phyloP scores from a whole-genome alignment of 331 rosid genomes.

The Rosa hybrid region DNA sequence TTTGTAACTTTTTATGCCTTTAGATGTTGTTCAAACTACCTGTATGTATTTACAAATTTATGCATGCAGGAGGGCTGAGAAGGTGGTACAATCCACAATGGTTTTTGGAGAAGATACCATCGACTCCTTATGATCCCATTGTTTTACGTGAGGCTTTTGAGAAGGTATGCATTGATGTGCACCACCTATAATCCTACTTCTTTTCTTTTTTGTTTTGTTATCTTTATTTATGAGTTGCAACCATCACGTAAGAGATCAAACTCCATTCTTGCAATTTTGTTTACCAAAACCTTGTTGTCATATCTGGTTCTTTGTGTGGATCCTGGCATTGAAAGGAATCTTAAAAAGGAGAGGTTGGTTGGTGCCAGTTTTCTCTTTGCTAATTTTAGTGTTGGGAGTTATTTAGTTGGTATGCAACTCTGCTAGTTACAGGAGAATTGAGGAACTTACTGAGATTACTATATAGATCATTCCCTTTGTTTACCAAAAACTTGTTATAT shows the following conservation, averaged over 20 bases:
- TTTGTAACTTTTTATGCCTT: neutral
- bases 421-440: neutral
- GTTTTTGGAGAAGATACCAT: slow-evolving; percentile 70
- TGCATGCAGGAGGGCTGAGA: slow-evolving; percentile 70
- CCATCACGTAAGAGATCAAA: neutral
- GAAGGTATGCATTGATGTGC: slow-evolving; percentile 47
- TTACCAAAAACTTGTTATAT: neutral
- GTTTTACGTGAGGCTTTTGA: slow-evolving; percentile 75
- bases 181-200: neutral
- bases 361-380: neutral
- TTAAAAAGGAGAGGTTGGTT: too few relatives aligned
- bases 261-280: neutral
- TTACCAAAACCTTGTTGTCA: too few relatives aligned
- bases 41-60: slow-evolving; percentile 8
- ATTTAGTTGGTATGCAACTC: neutral
- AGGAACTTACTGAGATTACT: neutral
- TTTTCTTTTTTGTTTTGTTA: neutral
- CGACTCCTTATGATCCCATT: slow-evolving; percentile 63
- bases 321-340: too few relatives aligned
- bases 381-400: slow-evolving; percentile 5
- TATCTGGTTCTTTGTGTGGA: too few relatives aligned
- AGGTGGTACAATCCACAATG: slow-evolving; percentile 96
- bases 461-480: slow-evolving; percentile 9
- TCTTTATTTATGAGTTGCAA: neutral
- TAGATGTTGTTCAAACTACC: neutral